A percentile compares a stretch with the other conserved stretches of the same genome.
These are phyloP conservation scores for Magnolia kwangsiensis DNA, from an alignment of 164 flowering plant genomes.

Conservation along the genomic window DNA sequence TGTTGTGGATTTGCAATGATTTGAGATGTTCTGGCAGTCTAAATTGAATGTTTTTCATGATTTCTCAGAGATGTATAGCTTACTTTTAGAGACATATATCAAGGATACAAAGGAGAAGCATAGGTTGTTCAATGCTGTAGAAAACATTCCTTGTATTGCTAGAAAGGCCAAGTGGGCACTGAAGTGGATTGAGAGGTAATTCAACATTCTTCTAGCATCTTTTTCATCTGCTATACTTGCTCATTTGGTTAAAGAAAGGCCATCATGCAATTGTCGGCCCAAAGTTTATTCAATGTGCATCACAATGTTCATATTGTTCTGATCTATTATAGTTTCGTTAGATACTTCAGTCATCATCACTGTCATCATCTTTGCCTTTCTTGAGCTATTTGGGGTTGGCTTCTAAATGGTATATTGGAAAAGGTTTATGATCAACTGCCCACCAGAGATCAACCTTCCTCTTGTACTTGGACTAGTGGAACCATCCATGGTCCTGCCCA, in stretches of 20 bases:
- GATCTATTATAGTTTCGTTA: too few species aligned
- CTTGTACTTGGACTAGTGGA: too few species aligned
- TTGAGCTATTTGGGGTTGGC: too few species aligned
- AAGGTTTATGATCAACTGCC: too few species aligned
- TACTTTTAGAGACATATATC: slow-evolving; percentile 85
- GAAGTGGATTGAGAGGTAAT: slow-evolving; percentile 71
- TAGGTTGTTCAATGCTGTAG: slow-evolving; percentile 73
- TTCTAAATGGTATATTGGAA: too few species aligned
- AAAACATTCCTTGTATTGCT: slow-evolving; percentile 64
- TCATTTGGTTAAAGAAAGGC: not conserved
- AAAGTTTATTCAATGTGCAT: too few species aligned
- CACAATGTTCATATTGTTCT: too few species aligned
- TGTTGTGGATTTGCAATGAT: not conserved
- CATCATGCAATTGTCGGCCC: not conserved
- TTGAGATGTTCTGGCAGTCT: not conserved
- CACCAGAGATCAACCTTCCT: too few species aligned
- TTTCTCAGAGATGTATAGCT: slow-evolving; percentile 80
- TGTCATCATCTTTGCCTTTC: too few species aligned
- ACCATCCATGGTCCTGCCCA: too few species aligned
- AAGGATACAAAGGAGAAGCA: slow-evolving; percentile 70
- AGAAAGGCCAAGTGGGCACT: slow-evolving; percentile 82
- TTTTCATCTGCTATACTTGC: not conserved
- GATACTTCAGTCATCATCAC: too few species aligned
- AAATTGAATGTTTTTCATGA: slow-evolving; percentile 4
- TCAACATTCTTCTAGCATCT: not conserved